Evolutionary conservation across 805 yeast species (phyloP).

Genomic region (Kuraishia molischiana): DNA sequence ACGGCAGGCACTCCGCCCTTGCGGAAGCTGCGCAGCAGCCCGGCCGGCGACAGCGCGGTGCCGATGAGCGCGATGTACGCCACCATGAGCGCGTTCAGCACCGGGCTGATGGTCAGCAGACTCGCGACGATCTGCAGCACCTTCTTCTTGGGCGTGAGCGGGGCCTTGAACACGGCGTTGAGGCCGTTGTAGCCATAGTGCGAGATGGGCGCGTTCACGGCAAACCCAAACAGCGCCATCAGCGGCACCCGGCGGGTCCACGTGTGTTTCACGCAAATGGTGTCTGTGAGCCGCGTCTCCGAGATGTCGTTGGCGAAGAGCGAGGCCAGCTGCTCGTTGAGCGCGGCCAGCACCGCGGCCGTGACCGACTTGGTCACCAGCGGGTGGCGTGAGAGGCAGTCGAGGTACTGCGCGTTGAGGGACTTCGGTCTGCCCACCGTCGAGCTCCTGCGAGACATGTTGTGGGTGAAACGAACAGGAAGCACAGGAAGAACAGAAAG

Average conservation of each 20-base stretch:
- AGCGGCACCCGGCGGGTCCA: slow-evolving; percentile 35
- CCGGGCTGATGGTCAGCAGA: slow-evolving; percentile 46
- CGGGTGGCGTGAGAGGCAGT: slow-evolving; percentile 36
- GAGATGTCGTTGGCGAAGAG: slow-evolving; percentile 35
- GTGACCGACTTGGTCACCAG: slow-evolving; percentile 50
- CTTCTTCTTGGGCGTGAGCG: slow-evolving; percentile 27
- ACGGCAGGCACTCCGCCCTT: slow-evolving; percentile 6
- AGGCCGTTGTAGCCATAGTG: slow-evolving; percentile 42
- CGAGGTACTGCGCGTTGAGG: slow-evolving; percentile 20
- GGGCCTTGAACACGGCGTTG: slow-evolving; percentile 32
- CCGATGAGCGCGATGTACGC: slow-evolving; percentile 39
- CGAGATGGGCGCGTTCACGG: slow-evolving; percentile 46
- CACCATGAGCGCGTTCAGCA: slow-evolving; percentile 36
- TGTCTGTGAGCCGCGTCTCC: slow-evolving; percentile 9
- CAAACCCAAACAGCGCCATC: slow-evolving; percentile 46
- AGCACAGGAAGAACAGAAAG: too few relatives aligned
- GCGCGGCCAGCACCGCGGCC: slow-evolving; percentile 40
- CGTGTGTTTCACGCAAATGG: slow-evolving; percentile 19
- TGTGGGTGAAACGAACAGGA: too few relatives aligned
- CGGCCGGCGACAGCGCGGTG: slow-evolving; percentile 12
- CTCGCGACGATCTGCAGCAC: slow-evolving; percentile 41
- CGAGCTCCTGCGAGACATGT: background rate
- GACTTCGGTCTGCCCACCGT: background rate
- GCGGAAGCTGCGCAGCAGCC: slow-evolving; percentile 3
- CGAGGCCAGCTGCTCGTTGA: slow-evolving; percentile 52